These are phyloP conservation scores for Brasilioporus rufonigricans DNA, from an alignment of 768 basidiomycete species.

Conservation along the genomic window DNA sequence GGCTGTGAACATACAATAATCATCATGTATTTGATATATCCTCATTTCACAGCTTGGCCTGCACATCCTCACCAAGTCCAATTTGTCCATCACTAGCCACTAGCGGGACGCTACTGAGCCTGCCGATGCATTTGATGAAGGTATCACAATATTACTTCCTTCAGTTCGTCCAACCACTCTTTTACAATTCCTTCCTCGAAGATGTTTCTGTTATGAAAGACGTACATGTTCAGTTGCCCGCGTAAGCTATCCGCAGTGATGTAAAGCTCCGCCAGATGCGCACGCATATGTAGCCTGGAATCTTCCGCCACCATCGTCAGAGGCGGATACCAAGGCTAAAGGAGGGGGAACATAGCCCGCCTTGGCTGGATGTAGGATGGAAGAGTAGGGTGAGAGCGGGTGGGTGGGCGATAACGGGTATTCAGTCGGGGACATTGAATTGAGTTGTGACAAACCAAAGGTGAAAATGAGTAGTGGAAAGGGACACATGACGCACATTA, in stretches of 20 bases:
- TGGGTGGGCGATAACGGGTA: slow-evolving; percentile 32
- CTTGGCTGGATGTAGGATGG: slow-evolving; percentile 12
- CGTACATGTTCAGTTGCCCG: slow-evolving; percentile 32
- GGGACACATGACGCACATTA: slow-evolving; percentile 16
- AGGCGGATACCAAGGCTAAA: not conserved
- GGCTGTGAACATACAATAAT: too few relatives aligned
- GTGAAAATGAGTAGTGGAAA: not conserved
- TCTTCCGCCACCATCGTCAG: slow-evolving; percentile 7
- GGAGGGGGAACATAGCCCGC: slow-evolving; percentile 5
- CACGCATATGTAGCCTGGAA: slow-evolving; percentile 31
- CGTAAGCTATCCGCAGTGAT: slow-evolving; percentile 39
- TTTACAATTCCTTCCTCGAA: slow-evolving; percentile 38
- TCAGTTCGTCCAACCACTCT: slow-evolving; percentile 51
- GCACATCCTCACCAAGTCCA: not conserved
- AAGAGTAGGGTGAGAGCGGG: slow-evolving; percentile 23
- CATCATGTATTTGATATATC: not conserved
- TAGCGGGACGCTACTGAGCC: too few relatives aligned
- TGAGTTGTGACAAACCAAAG: slow-evolving; percentile 23
- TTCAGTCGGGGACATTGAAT: slow-evolving; percentile 32
- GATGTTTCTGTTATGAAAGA: slow-evolving; percentile 46
- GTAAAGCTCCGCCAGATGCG: slow-evolving; percentile 44
- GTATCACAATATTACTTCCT: slow-evolving; percentile 32
- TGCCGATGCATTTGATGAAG: slow-evolving; percentile 16
- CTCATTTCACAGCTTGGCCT: not conserved
- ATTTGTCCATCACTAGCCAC: not conserved